Evolutionary conservation across 352 stramenopile genomes (phyloP).

Genomic region (Paralagenidium karlingii): DNA sequence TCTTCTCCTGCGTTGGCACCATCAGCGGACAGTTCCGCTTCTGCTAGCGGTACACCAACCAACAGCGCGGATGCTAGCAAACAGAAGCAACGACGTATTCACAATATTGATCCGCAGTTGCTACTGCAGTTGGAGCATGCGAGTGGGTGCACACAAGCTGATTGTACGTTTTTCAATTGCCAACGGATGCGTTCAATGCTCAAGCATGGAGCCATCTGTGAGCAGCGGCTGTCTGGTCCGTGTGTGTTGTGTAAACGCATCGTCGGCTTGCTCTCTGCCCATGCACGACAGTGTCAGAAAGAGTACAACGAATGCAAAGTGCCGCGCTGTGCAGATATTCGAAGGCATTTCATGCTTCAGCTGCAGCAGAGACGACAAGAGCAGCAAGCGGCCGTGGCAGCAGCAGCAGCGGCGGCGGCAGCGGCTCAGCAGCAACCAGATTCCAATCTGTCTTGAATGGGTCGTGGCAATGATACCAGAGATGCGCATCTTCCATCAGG

Average conservation of each 20-base stretch:
- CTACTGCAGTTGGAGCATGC: constrained; percentile 77
- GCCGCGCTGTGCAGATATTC: constrained; percentile 75
- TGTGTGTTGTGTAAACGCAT: constrained; percentile 83
- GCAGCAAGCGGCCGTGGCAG: constrained; percentile 15
- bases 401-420: constrained; percentile 3
- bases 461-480: too few species aligned
- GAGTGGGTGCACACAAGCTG: constrained; percentile 46
- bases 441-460: too few species aligned
- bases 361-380: constrained; percentile 55
- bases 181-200: constrained; percentile 82
- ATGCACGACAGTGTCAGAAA: constrained; percentile 74
- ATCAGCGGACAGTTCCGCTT: neutral
- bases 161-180: constrained; percentile 80
- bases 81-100: constrained; percentile 79
- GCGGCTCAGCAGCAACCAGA: too few species aligned
- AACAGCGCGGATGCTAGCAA: constrained; percentile 78
- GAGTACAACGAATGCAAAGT: constrained; percentile 68
- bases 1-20: neutral
- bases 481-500: too few species aligned
- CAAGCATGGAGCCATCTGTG: constrained; percentile 77
- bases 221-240: constrained; percentile 63
- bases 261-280: constrained; percentile 64
- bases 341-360: constrained; percentile 69
- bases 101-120: constrained; percentile 82
- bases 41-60: neutral